Evolutionary conservation across 768 basidiomycete species (phyloP).

Genomic region (Tulasnella sp.): DNA sequence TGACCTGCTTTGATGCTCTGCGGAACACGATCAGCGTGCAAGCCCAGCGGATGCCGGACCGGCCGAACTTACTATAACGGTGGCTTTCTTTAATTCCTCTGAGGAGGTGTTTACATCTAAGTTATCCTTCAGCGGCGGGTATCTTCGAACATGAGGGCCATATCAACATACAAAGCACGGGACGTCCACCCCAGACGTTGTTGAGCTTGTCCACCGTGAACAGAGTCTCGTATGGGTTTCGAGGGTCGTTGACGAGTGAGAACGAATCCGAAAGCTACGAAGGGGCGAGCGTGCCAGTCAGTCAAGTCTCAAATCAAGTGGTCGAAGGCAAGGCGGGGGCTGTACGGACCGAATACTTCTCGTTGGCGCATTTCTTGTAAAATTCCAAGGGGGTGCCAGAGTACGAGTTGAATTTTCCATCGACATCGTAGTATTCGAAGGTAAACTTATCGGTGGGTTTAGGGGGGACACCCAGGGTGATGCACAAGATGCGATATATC

Average conservation of each 20-base stretch:
- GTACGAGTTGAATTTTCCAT: constrained; percentile 67
- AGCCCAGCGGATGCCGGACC: not conserved
- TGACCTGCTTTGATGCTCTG: constrained; percentile 76
- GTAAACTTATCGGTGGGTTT: constrained; percentile 59
- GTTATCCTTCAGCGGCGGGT: constrained; percentile 1
- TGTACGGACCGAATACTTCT: constrained; percentile 47
- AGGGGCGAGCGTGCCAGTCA: not conserved
- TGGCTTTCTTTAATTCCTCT: constrained; percentile 68
- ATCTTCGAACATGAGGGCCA: not conserved
- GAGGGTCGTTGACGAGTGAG: constrained; percentile 91
- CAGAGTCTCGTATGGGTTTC: constrained; percentile 71
- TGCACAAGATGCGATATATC: constrained; percentile 73
- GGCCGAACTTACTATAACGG: constrained; percentile 50
- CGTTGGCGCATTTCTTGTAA: constrained; percentile 55
- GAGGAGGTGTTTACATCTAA: constrained; percentile 85
- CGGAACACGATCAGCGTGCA: not conserved
- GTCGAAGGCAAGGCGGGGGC: not conserved
- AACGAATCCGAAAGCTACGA: constrained; percentile 65
- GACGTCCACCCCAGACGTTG: constrained; percentile 81
- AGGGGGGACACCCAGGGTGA: constrained; percentile 82
- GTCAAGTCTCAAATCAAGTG: not conserved
- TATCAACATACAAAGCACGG: constrained; percentile 63
- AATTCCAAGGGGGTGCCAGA: constrained; percentile 76
- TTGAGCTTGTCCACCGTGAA: constrained; percentile 92
- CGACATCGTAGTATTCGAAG: constrained; percentile 84